Conservation (phyloP, 1,139 yeast species). For the Martiniozyma asiatica region DNA sequence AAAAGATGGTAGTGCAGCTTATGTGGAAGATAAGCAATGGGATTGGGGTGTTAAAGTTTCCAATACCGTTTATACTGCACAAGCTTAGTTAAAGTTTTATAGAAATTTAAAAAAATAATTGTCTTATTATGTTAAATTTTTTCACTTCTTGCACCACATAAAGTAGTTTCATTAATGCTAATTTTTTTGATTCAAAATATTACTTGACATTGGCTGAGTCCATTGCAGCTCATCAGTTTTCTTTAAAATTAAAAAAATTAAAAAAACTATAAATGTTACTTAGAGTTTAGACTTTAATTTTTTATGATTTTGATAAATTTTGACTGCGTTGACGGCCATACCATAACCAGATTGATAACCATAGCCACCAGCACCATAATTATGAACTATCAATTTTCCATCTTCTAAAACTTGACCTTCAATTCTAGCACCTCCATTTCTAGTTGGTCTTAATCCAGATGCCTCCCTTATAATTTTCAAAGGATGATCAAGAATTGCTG, state of each 20-base stretch:
- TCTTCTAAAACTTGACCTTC: constrained; percentile 33
- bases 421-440: constrained; percentile 55
- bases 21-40: constrained; percentile 23
- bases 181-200: too few relatives aligned
- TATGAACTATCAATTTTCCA: constrained; percentile 37
- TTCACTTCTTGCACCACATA: too few relatives aligned
- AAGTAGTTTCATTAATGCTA: too few relatives aligned
- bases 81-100: constrained; percentile 1
- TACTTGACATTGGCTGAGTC: too few relatives aligned
- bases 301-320: constrained; percentile 16
- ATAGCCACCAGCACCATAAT: constrained; percentile 64
- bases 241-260: too few relatives aligned
- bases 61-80: constrained; percentile 17
- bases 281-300: too few relatives aligned
- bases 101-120: too few relatives aligned
- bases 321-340: constrained; percentile 39
- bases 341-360: constrained; percentile 65
- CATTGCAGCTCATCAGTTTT: too few relatives aligned
- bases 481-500: constrained; percentile 33
- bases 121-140: too few relatives aligned
- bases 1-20: constrained; percentile 19
- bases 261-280: too few relatives aligned
- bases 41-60: constrained; percentile 26
- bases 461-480: constrained; percentile 42
- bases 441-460: constrained; percentile 56